Evolutionary conservation across 2,329 filamentous ascomycete genomes (phyloP), one percentile per base, ranked within the genome.

Genomic region (Balansia obtecta): DNA sequence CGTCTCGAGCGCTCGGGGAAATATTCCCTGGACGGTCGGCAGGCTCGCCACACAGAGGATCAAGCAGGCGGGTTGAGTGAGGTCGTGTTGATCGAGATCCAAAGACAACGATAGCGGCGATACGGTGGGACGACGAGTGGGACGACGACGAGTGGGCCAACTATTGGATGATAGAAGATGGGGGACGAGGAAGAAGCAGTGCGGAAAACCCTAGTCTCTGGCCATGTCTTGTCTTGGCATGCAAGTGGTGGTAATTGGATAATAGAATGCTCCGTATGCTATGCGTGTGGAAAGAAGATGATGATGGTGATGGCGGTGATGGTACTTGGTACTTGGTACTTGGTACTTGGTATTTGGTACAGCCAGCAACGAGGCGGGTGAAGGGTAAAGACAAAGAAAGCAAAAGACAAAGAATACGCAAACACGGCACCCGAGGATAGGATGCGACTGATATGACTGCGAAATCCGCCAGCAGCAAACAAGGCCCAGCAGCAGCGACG

Each of bases 91-190:
- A 42, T 16, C 16, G 30, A 44, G 39, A 43, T 40, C 43, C 39
- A 43, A 30, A 51, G 41, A 50, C 45, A 41, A 42, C 46, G 27
- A 27, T 5, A 49, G 20, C 48, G 41, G 50, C 50, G 41, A 32
- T 32, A 18, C 38, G 32, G 50, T 37, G 46, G 30, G 42, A 38
- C 4, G 22, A 27, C 22, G 22, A 27, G 22, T 27, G 47, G 38
- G 43, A 37, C 48, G n/a, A n/a, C n/a, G n/a, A n/a, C n/a, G 34
- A 43, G 51, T 50, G 51, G 51, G 40, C 48, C 51, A 18, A 18
- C 44, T 33, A 30, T 34, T 12, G 33, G 40, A 37, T 44, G 49
- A 27, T 45, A 45, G 41, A 27, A 48, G 33, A 41, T 49, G 40
- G 50, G 27, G 45, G 38, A 15, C 33, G 18, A 38, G 32, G n/a